Evolutionary conservation across 345 rosid species (phyloP).

Genomic region (Carallia brachiata): DNA sequence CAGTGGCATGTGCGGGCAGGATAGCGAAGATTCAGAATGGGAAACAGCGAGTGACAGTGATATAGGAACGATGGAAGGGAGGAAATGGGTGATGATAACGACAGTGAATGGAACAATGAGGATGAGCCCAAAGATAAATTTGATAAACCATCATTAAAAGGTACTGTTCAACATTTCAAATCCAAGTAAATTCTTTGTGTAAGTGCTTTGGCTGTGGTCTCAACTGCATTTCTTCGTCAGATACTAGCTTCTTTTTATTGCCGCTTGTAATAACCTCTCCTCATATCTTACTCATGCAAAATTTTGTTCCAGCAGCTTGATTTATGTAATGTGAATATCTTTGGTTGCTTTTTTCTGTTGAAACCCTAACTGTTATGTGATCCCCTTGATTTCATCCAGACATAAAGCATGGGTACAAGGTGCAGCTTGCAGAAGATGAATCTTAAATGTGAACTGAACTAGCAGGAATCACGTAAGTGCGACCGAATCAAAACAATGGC

Average conservation of each 20-base stretch:
- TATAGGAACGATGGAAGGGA: constrained; percentile 80
- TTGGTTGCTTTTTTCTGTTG: neutral
- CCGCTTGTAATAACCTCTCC: too few relatives aligned
- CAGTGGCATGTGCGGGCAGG: constrained; percentile 66
- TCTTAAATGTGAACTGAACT: constrained; percentile 21
- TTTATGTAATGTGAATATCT: neutral
- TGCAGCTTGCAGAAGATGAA: constrained; percentile 61
- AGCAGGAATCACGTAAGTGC: neutral
- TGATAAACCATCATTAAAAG: constrained; percentile 28
- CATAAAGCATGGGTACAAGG: constrained; percentile 50
- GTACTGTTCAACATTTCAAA: constrained; percentile 9
- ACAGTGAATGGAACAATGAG: constrained; percentile 57
- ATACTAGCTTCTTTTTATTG: too few relatives aligned
- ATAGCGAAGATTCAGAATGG: constrained; percentile 91
- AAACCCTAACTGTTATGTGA: constrained; percentile 10
- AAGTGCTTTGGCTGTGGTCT: neutral
- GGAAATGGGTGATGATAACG: constrained; percentile 68
- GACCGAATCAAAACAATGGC: neutral
- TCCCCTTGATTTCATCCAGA: constrained; percentile 41
- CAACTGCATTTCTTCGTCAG: neutral
- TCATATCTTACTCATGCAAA: too few relatives aligned
- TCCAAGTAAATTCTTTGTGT: neutral
- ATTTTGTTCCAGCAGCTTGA: neutral
- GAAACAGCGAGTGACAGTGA: constrained; percentile 98
- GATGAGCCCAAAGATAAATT: constrained; percentile 44